Base-by-base conservation (phyloP, 2,329 filamentous ascomycete species). In the Cladophialophora immunda region DNA sequence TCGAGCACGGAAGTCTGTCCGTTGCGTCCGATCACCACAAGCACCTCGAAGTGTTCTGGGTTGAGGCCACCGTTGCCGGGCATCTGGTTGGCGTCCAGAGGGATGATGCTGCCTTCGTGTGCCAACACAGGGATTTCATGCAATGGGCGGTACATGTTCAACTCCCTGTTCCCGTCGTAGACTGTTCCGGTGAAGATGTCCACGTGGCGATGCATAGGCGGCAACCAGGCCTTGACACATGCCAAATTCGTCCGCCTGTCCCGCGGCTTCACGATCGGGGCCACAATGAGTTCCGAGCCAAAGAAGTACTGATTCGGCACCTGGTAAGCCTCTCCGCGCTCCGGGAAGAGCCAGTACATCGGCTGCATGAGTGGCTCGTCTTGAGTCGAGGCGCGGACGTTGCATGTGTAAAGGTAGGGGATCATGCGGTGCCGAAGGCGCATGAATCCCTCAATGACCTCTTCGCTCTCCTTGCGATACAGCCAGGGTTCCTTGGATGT, bases 401-500 rank as follows among this genome's bases (percentile, higher is more conserved):
- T 89, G 79, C 85, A 84, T 0, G 84, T 85, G 75, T 89, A 85
- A 2, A 89, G 76, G 68, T 87, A 90, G 0, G 88, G 87, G 29
- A 90, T 79, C 6, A 90, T 76, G 2, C 84, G 80, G 72, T 90
- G 88, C 0, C 88, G 81, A 25, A 89, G 77, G 4, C 81, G 80
- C 53, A 90, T 74, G 57, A 83, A 85, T 1, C 80, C 72, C 53
- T 81, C 79, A 71, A 89, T 85, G 3, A 83, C 78, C 0, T 76
- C 73, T 32, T 78, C 77, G 6, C 80, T 80, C 56, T 85, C 84
- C 1, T 75, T 71, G 2, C 82, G 80, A 71, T 83, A 87, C 27
- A 80, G 77, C 88, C 88, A 90, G 0, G 88, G 88, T 70, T 90
- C 88, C 71, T 89, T 88, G 45, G 83, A 83, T 36, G 82, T 85